A percentile compares a stretch with the other conserved stretches of the same genome.
Conservation (phyloP, 1,284 basidiomycete species). For the Heterobasidion irregulare region DNA sequence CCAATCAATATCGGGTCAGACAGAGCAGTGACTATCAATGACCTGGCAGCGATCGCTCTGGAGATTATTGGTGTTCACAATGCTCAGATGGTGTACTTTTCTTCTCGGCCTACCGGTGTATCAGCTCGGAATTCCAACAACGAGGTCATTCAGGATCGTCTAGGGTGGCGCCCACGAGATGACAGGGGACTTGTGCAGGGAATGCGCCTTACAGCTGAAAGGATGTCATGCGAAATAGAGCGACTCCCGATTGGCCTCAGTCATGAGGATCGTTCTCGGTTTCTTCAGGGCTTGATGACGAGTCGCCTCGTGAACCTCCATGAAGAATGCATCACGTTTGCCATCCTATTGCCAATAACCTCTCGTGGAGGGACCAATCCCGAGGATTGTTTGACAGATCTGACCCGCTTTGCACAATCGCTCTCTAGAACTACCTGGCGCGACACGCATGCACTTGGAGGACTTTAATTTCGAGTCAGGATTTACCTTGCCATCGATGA, state of each 20-base stretch:
- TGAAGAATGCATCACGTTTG: constrained; percentile 31
- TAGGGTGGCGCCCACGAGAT: constrained; percentile 35
- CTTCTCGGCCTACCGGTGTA: constrained; percentile 35
- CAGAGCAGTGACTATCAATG: constrained; percentile 30
- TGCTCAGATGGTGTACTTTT: constrained; percentile 22
- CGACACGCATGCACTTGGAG: constrained; percentile 28
- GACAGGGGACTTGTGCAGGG: constrained; percentile 30
- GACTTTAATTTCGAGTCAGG: constrained; percentile 24
- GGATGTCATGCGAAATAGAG: constrained; percentile 36
- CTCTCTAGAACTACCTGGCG: constrained; percentile 35
- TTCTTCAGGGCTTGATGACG: constrained; percentile 15
- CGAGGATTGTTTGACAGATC: constrained; percentile 30
- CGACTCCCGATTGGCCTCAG: constrained; percentile 10
- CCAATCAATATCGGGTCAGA: constrained; percentile 50
- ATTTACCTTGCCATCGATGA: constrained; percentile 49
- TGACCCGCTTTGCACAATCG: constrained; percentile 33
- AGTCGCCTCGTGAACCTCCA: constrained; percentile 33
- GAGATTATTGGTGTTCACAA: constrained; percentile 16
- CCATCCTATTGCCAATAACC: constrained; percentile 48
- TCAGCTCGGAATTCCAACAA: constrained; percentile 47
- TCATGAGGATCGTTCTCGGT: constrained; percentile 5
- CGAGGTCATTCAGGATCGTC: constrained; percentile 18
- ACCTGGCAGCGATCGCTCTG: constrained; percentile 35
- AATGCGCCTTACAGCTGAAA: constrained; percentile 33
- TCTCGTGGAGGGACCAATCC: constrained; percentile 32